Percentiles rank a stretch among this genome's conserved stretches.
phyloP scores from a whole-genome alignment of 116 monocot genomes.

The Posidonia oceanica region DNA sequence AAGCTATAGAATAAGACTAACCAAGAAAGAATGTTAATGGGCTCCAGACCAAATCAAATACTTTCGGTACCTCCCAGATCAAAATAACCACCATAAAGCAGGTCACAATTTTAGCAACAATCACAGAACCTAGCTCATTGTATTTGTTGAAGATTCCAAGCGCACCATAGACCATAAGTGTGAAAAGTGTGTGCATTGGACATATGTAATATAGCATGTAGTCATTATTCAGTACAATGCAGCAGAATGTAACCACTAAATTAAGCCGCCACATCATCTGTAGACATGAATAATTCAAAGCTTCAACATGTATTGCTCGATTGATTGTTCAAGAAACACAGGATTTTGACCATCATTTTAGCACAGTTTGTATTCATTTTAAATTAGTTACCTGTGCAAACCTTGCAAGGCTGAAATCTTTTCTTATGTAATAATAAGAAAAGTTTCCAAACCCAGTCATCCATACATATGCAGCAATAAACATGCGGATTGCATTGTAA shows the following conservation, averaged over 20 bases:
- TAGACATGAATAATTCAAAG: background rate
- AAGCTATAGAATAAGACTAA: slow-evolving; percentile 14
- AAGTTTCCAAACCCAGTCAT: slow-evolving; percentile 99
- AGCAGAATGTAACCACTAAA: slow-evolving; percentile 83
- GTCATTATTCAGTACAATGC: slow-evolving; percentile 72
- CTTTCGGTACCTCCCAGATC: slow-evolving; percentile 82
- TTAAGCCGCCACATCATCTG: slow-evolving; percentile 99
- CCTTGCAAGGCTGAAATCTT: slow-evolving; percentile 77
- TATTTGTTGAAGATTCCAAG: slow-evolving; percentile 80
- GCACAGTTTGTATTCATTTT: background rate
- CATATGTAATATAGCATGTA: slow-evolving; percentile 95
- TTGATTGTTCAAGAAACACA: background rate
- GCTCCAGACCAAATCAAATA: slow-evolving; percentile 85
- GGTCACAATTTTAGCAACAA: slow-evolving; percentile 49
- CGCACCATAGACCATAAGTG: slow-evolving; percentile 84
- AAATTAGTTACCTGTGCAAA: slow-evolving; percentile 53
- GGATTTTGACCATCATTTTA: background rate
- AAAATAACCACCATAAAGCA: slow-evolving; percentile 86
- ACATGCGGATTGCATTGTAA: slow-evolving; percentile 85
- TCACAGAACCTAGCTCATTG: slow-evolving; percentile 63
- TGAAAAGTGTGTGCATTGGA: slow-evolving; percentile 97
- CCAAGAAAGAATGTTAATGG: slow-evolving; percentile 82
- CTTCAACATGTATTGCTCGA: background rate
- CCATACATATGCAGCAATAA: slow-evolving; percentile 94
- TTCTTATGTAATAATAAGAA: slow-evolving; percentile 81